These are phyloP conservation scores for Pyrrhoderma lamaoense DNA, from an alignment of 1,284 basidiomycete genomes.

Conservation along the genomic window DNA sequence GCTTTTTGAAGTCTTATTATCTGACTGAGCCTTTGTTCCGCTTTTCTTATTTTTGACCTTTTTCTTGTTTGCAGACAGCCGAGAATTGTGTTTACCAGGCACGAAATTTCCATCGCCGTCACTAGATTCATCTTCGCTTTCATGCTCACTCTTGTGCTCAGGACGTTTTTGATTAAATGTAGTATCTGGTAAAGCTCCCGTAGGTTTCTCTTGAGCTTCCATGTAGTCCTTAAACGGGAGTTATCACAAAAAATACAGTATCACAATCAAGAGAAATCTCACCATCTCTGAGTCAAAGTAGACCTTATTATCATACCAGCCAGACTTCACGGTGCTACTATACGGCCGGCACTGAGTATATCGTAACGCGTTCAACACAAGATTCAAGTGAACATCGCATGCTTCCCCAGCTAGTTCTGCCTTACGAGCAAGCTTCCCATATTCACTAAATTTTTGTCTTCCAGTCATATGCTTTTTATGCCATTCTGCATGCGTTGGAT, in stretches of 20 bases:
- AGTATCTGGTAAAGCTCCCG: too few relatives aligned
- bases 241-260: background rate
- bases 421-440: slow-evolving; percentile 25
- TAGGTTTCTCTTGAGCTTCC: background rate
- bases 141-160: too few relatives aligned
- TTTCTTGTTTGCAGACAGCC: too few relatives aligned
- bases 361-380: slow-evolving; percentile 33
- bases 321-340: slow-evolving; percentile 1
- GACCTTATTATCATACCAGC: slow-evolving; percentile 9
- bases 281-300: background rate
- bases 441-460: slow-evolving; percentile 15
- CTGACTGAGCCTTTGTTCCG: too few relatives aligned
- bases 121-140: too few relatives aligned
- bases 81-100: too few relatives aligned
- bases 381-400: slow-evolving; percentile 29
- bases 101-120: too few relatives aligned
- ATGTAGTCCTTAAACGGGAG: slow-evolving; percentile 5
- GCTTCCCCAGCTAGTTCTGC: slow-evolving; percentile 31
- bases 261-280: background rate
- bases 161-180: too few relatives aligned
- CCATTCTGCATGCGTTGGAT: slow-evolving; percentile 30
- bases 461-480: slow-evolving; percentile 36
- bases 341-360: slow-evolving; percentile 34
- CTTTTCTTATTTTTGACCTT: too few relatives aligned
- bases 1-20: too few relatives aligned